A percentile compares a stretch with the other conserved stretches of the same genome.
These are phyloP conservation scores for Diaporthe ampelina DNA, from an alignment of 2,329 filamentous ascomycete species.

Conservation along the genomic window DNA sequence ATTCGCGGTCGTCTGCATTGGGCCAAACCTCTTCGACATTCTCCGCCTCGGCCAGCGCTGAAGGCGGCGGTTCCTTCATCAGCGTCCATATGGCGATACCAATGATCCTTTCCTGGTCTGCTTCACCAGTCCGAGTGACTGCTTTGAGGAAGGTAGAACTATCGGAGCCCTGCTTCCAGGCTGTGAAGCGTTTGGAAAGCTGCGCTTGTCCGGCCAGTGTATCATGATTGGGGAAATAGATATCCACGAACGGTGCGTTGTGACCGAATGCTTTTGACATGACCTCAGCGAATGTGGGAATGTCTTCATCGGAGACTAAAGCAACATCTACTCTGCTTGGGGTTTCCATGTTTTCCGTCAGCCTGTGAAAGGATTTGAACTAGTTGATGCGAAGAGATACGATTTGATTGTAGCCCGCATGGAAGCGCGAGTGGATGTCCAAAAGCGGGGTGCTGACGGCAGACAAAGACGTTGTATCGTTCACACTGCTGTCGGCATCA, in stretches of 20 bases:
- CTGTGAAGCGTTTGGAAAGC: background rate
- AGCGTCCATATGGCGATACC: conserved; percentile 6
- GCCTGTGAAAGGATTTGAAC: too few species aligned
- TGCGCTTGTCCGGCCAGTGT: background rate
- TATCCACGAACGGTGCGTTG: conserved; percentile 1
- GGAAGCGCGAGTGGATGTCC: background rate
- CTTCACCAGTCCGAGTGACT: background rate
- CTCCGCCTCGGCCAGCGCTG: background rate
- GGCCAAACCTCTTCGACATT: conserved; percentile 6
- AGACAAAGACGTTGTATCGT: background rate
- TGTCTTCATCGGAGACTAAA: background rate
- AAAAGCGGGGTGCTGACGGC: conserved; percentile 24
- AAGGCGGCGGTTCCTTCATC: conserved; percentile 1
- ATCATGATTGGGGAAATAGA: conserved; percentile 14
- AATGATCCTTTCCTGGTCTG: background rate
- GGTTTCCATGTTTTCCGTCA: background rate
- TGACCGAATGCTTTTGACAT: conserved; percentile 10
- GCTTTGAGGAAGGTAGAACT: conserved; percentile 18
- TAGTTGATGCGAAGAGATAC: background rate
- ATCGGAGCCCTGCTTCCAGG: background rate
- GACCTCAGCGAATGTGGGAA: background rate
- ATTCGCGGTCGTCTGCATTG: background rate
- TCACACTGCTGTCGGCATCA: background rate
- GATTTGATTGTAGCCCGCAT: background rate
- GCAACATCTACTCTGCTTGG: background rate